Evolutionary conservation across 441 rosid genomes (phyloP), one percentile per base, ranked within the genome.

Genomic region (Syzygium malaccense): DNA sequence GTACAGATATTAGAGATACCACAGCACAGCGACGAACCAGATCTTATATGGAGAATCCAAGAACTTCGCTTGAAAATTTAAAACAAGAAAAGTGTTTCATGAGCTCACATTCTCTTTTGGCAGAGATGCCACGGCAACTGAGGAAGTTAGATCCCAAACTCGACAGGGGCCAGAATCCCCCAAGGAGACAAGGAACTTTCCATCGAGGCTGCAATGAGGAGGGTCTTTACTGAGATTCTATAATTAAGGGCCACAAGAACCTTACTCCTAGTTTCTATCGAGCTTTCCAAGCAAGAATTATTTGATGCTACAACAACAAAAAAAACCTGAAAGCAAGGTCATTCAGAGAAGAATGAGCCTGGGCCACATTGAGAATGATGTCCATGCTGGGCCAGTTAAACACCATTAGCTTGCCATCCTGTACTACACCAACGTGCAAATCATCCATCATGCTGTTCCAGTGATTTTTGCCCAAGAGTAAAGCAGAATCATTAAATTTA

Each of bases 381-480:
- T 93, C 95, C 99, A 98, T 94, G 94, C 96, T 91, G 85, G 99
- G 99, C 99, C 99, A 98, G 91, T 95, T 93, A 91, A 96, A 95
- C 92, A 96, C 93, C 90, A 97, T 95, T 92, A 98, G 92, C 89
- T 87, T 93, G 75, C 99, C 99, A 93, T 98, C 98, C 99, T 97
- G 98, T 94, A 95, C 94, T 91, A 93, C 94, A 95, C 62, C 93
- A 92, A 95, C 94, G 92, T 89, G 41, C 90, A 88, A 86, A 91
- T 94, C 92, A 93, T 88, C 91, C 88, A 78, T 88, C 90, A 91
- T 87, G 90, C 91, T 90, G 86, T 58, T 89, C 83, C 86, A 62
- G 48, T 51, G n/a, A 54, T 75, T 14, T 56, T 54, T 19, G 48
- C 60, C 86, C 66, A 56, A 25, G 7, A 71, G 66, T 32, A 55